These are phyloP conservation scores for Sphaerostilbella broomeana DNA, from an alignment of 2,329 filamentous ascomycete species.

Conservation along the genomic window DNA sequence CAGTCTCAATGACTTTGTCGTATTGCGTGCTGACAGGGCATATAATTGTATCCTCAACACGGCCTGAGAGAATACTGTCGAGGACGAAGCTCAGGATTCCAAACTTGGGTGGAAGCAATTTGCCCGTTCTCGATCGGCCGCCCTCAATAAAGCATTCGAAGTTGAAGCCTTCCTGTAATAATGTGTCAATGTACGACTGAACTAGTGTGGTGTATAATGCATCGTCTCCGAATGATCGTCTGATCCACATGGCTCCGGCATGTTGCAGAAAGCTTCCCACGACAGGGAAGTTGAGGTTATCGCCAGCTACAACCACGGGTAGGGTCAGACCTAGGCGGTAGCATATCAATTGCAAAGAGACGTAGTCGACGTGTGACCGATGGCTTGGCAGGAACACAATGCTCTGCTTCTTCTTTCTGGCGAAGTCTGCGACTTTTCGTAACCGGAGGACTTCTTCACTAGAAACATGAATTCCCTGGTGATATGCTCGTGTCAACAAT, in stretches of 20 bases:
- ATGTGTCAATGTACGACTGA: conserved; percentile 88
- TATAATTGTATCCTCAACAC: conserved; percentile 85
- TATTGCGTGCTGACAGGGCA: conserved; percentile 97
- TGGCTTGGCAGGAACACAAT: conserved; percentile 96
- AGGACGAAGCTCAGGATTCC: conserved; percentile 89
- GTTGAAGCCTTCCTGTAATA: conserved; percentile 87
- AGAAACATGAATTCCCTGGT: conserved; percentile 94
- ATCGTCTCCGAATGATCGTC: conserved; percentile 87
- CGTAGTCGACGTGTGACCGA: conserved; percentile 92
- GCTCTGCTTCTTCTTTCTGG: conserved; percentile 81
- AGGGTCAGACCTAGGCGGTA: conserved; percentile 85
- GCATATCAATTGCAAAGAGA: conserved; percentile 90
- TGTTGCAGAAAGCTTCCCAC: conserved; percentile 88
- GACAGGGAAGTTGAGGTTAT: conserved; percentile 91
- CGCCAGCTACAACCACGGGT: conserved; percentile 87
- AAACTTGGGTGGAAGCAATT: conserved; percentile 89
- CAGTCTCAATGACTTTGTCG: conserved; percentile 97
- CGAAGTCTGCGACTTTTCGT: conserved; percentile 73
- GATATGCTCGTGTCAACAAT: conserved; percentile 84
- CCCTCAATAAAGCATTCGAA: conserved; percentile 98
- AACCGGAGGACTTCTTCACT: conserved; percentile 86
- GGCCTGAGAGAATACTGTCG: conserved; percentile 80
- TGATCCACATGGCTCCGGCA: conserved; percentile 96
- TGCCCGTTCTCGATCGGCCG: conserved; percentile 85
- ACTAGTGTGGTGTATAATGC: conserved; percentile 87